These are phyloP conservation scores for Mycoemilia scoparia DNA, from an alignment of 192 early-diverging fungal species.

Conservation along the genomic window DNA sequence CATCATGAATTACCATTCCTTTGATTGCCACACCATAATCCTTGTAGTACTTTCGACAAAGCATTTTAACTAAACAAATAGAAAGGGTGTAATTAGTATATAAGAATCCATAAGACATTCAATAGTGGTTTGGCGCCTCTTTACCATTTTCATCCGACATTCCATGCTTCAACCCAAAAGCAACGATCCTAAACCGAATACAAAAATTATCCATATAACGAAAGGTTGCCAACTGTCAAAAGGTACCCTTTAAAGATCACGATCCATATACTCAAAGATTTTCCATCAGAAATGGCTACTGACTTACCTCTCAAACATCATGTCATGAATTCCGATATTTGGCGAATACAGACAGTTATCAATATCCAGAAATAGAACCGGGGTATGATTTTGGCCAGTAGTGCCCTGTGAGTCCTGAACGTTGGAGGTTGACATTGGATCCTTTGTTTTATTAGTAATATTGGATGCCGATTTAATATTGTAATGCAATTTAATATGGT, in stretches of 20 bases:
- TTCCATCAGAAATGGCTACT: too few species aligned
- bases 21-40: slow-evolving; percentile 57
- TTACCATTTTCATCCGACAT: slow-evolving; percentile 32
- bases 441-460: not conserved
- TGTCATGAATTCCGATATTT: slow-evolving; percentile 23
- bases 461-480: too few species aligned
- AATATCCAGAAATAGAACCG: slow-evolving; percentile 61
- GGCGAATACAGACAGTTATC: slow-evolving; percentile 60
- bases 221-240: not conserved
- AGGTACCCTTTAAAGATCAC: too few species aligned
- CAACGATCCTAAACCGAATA: slow-evolving; percentile 39
- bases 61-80: too few species aligned
- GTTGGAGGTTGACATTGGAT: slow-evolving; percentile 2
- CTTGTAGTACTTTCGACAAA: slow-evolving; percentile 40
- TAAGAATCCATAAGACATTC: not conserved
- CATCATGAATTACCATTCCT: slow-evolving; percentile 48
- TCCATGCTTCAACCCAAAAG: slow-evolving; percentile 36
- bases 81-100: slow-evolving; percentile 8
- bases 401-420: slow-evolving; percentile 2
- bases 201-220: not conserved
- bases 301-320: slow-evolving; percentile 40
- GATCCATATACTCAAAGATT: not conserved
- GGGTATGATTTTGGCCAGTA: too few species aligned
- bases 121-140: slow-evolving; percentile 5
- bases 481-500: too few species aligned